phyloP scores from a whole-genome alignment of 192 early-diverging fungal species.

The Lobosporangium transversale region DNA sequence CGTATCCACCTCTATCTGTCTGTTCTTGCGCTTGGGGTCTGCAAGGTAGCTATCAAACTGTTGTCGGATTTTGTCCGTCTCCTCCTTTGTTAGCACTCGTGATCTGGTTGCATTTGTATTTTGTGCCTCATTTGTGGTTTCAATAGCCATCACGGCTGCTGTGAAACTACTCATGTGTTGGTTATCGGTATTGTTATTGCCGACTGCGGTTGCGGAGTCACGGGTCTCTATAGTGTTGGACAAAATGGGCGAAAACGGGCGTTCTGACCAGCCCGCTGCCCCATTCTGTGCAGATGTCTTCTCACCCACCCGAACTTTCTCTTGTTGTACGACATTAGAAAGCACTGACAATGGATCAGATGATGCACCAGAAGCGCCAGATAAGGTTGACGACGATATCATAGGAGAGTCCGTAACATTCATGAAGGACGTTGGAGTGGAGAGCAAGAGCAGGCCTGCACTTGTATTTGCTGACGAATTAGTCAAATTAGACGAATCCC shows the following conservation, averaged over 20 bases:
- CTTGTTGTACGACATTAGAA: slow-evolving; percentile 42
- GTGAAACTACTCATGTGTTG: slow-evolving; percentile 5
- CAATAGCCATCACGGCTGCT: neutral
- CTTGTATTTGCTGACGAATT: neutral
- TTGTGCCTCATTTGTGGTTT: neutral
- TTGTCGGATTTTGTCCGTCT: slow-evolving; percentile 23
- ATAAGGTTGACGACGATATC: slow-evolving; percentile 6
- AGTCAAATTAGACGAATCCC: neutral
- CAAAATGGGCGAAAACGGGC: slow-evolving; percentile 36
- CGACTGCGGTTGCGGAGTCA: neutral
- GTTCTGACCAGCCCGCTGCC: slow-evolving; percentile 48
- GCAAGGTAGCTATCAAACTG: slow-evolving; percentile 42
- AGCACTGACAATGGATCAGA: slow-evolving; percentile 22
- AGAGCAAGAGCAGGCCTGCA: slow-evolving; percentile 22
- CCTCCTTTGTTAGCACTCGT: neutral
- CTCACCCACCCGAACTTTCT: slow-evolving; percentile 41
- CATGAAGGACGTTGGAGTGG: slow-evolving; percentile 38
- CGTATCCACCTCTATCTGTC: slow-evolving; percentile 2
- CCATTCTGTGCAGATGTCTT: slow-evolving; percentile 31
- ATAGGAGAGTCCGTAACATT: slow-evolving; percentile 28
- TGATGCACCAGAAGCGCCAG: slow-evolving; percentile 1
- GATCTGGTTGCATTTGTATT: neutral
- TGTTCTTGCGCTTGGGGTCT: slow-evolving; percentile 13
- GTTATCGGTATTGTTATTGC: neutral
- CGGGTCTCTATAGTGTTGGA: slow-evolving; percentile 1